A percentile compares a stretch with the other conserved stretches of the same genome.
Evolutionary conservation across 1,139 yeast species (phyloP).

Genomic region (Pichia sorboxylosa): DNA sequence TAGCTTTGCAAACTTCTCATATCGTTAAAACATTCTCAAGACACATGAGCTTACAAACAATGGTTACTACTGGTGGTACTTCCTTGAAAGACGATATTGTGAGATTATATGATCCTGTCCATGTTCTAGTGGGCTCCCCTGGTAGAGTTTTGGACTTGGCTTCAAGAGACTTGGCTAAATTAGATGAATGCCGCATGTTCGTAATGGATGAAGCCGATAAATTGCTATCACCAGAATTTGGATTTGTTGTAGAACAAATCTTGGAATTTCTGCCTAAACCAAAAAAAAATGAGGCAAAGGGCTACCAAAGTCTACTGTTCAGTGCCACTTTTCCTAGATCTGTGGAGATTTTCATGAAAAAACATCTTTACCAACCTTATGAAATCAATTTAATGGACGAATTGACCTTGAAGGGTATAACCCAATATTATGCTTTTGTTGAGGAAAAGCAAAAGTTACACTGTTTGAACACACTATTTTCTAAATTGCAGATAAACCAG

Average conservation of each 20-base stretch:
- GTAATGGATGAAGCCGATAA: slow-evolving; percentile 99
- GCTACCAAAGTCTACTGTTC: slow-evolving; percentile 78
- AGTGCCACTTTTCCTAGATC: slow-evolving; percentile 95
- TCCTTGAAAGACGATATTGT: slow-evolving; percentile 86
- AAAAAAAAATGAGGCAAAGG: slow-evolving; percentile 23
- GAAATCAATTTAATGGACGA: slow-evolving; percentile 98
- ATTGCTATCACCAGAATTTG: slow-evolving; percentile 86
- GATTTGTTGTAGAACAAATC: slow-evolving; percentile 78
- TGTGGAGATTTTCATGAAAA: slow-evolving; percentile 86
- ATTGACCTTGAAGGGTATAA: slow-evolving; percentile 87
- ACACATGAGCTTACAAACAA: slow-evolving; percentile 83
- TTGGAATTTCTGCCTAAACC: slow-evolving; percentile 62
- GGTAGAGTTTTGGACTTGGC: slow-evolving; percentile 96
- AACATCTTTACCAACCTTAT: slow-evolving; percentile 82
- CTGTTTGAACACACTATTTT: slow-evolving; percentile 87
- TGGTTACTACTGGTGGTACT: slow-evolving; percentile 99
- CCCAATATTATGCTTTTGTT: slow-evolving; percentile 94
- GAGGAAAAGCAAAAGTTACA: slow-evolving; percentile 94
- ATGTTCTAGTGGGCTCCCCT: slow-evolving; percentile 82
- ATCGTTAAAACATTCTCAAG: slow-evolving; percentile 96
- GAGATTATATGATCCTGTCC: slow-evolving; percentile 86
- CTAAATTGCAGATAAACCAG: slow-evolving; percentile 90
- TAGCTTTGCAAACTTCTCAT: slow-evolving; percentile 72
- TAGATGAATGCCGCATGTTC: slow-evolving; percentile 77
- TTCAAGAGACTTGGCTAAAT: slow-evolving; percentile 74